Percentiles rank a stretch among this genome's conserved stretches.
These are phyloP conservation scores for Bonia amplexicaulis DNA, from an alignment of 176 grass and related monocot species.

Conservation along the genomic window DNA sequence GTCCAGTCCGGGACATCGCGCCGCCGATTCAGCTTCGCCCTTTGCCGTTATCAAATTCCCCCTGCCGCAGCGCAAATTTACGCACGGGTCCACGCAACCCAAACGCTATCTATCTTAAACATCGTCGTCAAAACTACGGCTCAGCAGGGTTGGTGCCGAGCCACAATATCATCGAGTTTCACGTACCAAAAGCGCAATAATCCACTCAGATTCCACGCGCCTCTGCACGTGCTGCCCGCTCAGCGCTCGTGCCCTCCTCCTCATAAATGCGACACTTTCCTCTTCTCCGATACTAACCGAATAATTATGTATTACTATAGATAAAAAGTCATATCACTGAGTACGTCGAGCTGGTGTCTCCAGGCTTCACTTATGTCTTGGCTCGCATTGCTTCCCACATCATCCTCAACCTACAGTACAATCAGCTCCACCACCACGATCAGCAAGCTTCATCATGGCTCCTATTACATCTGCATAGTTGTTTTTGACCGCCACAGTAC, in stretches of 20 bases:
- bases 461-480: too few relatives aligned
- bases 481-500: too few relatives aligned
- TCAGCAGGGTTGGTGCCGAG: not conserved
- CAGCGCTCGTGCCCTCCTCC: not conserved
- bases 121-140: not conserved
- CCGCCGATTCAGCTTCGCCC: not conserved
- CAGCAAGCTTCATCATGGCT: too few relatives aligned
- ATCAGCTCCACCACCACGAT: too few relatives aligned
- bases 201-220: slow-evolving; percentile 26
- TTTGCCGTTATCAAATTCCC: not conserved
- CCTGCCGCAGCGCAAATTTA: not conserved
- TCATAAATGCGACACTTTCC: not conserved
- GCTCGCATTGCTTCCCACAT: too few relatives aligned
- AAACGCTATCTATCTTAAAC: not conserved
- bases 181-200: not conserved
- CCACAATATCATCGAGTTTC: too few relatives aligned
- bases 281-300: not conserved
- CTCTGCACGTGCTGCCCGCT: slow-evolving; percentile 12
- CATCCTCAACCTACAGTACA: too few relatives aligned
- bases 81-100: not conserved
- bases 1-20: not conserved
- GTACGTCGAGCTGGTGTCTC: too few relatives aligned
- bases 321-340: too few relatives aligned
- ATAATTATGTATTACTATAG: too few relatives aligned
- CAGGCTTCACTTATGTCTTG: too few relatives aligned